Conservation (phyloP, 2,329 filamentous ascomycete species). For the Decorospora gaudefroyi region DNA sequence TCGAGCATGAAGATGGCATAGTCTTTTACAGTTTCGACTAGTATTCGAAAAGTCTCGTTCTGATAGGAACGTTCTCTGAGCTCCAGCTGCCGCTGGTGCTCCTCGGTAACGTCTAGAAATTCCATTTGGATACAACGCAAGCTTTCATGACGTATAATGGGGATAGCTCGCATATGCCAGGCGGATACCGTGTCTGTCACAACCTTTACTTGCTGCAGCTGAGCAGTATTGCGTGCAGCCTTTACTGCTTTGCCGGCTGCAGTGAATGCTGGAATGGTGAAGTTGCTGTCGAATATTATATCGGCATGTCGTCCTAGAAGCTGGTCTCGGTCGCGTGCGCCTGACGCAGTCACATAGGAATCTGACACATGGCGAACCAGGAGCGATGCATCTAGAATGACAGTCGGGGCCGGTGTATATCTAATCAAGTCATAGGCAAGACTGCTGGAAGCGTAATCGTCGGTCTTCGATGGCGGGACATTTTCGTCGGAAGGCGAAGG, state of each 20-base stretch:
- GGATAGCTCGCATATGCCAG: constrained; percentile 50
- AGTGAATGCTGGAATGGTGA: constrained; percentile 45
- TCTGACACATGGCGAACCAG: constrained; percentile 57
- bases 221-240: constrained; percentile 45
- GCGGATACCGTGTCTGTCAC: constrained; percentile 29
- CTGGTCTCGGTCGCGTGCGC: constrained; percentile 38
- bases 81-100: constrained; percentile 42
- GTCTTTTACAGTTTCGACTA: constrained; percentile 65
- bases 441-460: constrained; percentile 12
- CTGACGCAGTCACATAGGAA: constrained; percentile 48
- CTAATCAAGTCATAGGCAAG: constrained; percentile 36
- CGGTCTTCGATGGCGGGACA: constrained; percentile 18
- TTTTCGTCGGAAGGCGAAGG: constrained; percentile 16
- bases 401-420: constrained; percentile 49
- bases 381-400: constrained; percentile 54
- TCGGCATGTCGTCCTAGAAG: constrained; percentile 48
- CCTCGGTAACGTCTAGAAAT: constrained; percentile 46
- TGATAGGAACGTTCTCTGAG: constrained; percentile 52
- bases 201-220: constrained; percentile 44
- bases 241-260: constrained; percentile 47
- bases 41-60: constrained; percentile 62
- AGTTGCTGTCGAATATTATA: constrained; percentile 44
- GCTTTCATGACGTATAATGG: constrained; percentile 49
- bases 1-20: constrained; percentile 68
- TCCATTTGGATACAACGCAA: constrained; percentile 53